These are phyloP conservation scores for Botryosphaeria dothidea DNA, from an alignment of 2,329 filamentous ascomycete species.

Conservation along the genomic window DNA sequence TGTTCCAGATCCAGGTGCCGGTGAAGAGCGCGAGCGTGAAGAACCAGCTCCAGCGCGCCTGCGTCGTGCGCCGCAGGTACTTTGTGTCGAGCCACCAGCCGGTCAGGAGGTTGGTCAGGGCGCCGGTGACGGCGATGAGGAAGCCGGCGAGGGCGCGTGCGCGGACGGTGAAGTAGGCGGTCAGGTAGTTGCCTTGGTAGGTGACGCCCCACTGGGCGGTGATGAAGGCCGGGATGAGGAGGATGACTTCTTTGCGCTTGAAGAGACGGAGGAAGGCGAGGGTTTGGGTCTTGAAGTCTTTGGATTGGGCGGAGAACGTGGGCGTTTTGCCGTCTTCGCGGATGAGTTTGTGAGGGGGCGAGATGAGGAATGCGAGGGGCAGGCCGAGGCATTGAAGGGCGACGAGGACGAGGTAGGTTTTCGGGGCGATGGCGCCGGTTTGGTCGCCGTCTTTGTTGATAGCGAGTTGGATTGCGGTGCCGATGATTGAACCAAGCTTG, in stretches of 20 bases:
- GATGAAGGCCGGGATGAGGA: constrained; percentile 52
- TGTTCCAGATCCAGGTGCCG: constrained; percentile 51
- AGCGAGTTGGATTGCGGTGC: constrained; percentile 52
- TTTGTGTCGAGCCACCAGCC: constrained; percentile 53
- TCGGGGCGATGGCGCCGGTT: constrained; percentile 50
- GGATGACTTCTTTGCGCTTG: constrained; percentile 47
- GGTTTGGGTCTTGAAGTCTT: constrained; percentile 36
- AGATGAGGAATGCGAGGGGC: constrained; percentile 47
- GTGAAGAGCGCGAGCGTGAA: constrained; percentile 46
- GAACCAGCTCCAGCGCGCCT: constrained; percentile 28
- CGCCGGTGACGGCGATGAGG: constrained; percentile 48
- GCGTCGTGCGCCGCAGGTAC: constrained; percentile 41
- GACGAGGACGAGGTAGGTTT: constrained; percentile 43
- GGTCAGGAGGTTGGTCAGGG: constrained; percentile 50
- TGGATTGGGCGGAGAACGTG: background rate
- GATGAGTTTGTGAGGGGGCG: constrained; percentile 49
- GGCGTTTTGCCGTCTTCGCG: constrained; percentile 40
- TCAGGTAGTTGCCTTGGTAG: constrained; percentile 55
- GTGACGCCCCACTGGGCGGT: constrained; percentile 55
- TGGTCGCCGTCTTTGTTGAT: constrained; percentile 48
- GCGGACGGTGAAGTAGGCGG: constrained; percentile 55
- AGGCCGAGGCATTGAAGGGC: constrained; percentile 49
- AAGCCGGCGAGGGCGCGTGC: constrained; percentile 49
- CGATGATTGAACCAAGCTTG: constrained; percentile 56
- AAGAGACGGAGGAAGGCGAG: constrained; percentile 34